Evolutionary conservation across 164 flowering plant species (phyloP).

Genomic region (Berberis thunbergii): DNA sequence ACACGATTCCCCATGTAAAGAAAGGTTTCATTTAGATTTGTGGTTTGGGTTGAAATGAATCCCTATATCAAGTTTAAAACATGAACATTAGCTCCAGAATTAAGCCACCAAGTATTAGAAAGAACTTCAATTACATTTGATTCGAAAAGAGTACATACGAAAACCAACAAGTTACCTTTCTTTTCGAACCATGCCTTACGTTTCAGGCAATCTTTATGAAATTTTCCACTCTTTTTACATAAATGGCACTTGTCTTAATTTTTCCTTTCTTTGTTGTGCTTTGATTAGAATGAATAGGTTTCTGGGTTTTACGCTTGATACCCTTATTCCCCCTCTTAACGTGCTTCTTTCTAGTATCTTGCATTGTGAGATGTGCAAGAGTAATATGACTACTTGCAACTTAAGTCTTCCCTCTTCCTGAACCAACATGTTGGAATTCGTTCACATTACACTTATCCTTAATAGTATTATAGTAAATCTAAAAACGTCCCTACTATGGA

Average conservation of each 20-base stretch:
- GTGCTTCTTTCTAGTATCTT: neutral
- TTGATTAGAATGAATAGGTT: neutral
- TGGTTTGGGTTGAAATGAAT: neutral
- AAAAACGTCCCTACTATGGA: too few relatives aligned
- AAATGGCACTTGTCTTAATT: neutral
- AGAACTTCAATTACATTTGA: conserved; percentile 7
- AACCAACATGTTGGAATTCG: too few relatives aligned
- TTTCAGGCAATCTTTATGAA: neutral
- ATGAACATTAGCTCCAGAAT: conserved; percentile 8
- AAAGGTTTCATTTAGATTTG: neutral
- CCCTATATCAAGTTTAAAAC: conserved; percentile 8
- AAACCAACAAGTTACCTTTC: neutral
- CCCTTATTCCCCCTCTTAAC: neutral
- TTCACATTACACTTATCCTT: too few relatives aligned
- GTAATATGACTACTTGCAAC: neutral
- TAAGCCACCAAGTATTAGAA: conserved; percentile 8
- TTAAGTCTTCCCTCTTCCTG: neutral
- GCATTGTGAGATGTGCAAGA: neutral
- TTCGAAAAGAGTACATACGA: conserved; percentile 2
- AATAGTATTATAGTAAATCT: too few relatives aligned
- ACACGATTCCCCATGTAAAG: neutral
- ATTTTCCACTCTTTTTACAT: neutral
- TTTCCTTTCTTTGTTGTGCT: neutral
- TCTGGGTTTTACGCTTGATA: neutral
- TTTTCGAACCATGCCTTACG: conserved; percentile 1